Base-by-base conservation (phyloP, 2,329 filamentous ascomycete species). In the Paraphoma chrysanthemicola region DNA sequence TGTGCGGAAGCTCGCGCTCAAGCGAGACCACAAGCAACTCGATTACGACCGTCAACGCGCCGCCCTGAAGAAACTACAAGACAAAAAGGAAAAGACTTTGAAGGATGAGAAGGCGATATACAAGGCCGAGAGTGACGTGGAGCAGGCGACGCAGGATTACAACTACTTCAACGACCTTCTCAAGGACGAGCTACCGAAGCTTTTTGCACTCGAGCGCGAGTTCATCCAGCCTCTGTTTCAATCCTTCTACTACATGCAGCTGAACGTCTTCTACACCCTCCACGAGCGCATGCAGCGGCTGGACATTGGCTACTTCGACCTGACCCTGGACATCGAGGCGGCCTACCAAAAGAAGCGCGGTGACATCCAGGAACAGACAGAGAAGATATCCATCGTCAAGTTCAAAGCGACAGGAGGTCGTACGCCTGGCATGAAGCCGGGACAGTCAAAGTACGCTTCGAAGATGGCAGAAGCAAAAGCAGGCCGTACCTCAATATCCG, bases 181-280 rank as follows among this genome's bases (percentile, higher is more conserved):
- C 59, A 99, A 99, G 81, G 92, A 96, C 16, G 95, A 99, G 79
- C 82, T 99, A 61, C 95, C 95, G 29, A 92, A 93, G 77, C 86
- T 99, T 10, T 99, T 99, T 78, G 78, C 82, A 7, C 86, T 99
- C 16, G 95, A 99, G 78, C 87, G 89, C 62, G 90, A 98, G 77
- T 98, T 99, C 77, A 99, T 99, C 77, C 89, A 92, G 66, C 95
- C 95, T 2, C 86, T 99, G 7, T 99, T 99, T 84, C 95, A 98
- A 77, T 96, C 92, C 9, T 99, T 99, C 81, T 99, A 99, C 81
- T 99, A 98, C 83, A 99, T 99, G 95, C 95, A 99, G 79, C 86
- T 99, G 64, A 99, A 99, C 78, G 92, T 99, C 64, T 99, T 98
- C 78, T 99, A 99, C 79, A 99, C 95, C 1, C 84, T 99, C 51